These are phyloP conservation scores for Papiliotrema terrestris DNA, from an alignment of 1,284 basidiomycete genomes.

Conservation along the genomic window DNA sequence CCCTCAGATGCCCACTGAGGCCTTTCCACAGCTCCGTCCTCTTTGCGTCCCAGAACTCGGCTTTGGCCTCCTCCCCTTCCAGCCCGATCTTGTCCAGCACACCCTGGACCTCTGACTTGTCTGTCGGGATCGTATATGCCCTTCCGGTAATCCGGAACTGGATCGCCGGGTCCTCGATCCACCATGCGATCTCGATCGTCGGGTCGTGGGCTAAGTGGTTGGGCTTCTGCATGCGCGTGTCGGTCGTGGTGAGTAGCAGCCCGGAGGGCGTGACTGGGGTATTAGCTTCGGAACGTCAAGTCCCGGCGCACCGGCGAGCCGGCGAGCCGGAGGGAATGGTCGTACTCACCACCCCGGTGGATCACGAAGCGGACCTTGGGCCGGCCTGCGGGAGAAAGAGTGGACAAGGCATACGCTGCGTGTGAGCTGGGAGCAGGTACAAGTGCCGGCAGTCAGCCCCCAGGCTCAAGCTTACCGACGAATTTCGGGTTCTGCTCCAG, in stretches of 20 bases:
- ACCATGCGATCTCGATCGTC: conserved; percentile 40
- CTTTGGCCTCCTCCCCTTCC: conserved; percentile 15
- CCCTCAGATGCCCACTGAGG: conserved; percentile 42
- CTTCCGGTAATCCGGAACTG: conserved; percentile 45
- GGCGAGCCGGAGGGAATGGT: neutral
- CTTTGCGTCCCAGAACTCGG: conserved; percentile 40
- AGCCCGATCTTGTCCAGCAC: conserved; percentile 6
- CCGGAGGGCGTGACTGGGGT: conserved; percentile 30
- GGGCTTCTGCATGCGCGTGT: conserved; percentile 45
- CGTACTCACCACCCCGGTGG: conserved; percentile 37
- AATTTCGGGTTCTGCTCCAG: conserved; percentile 31
- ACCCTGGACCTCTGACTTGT: conserved; percentile 6
- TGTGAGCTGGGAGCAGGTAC: too few species aligned
- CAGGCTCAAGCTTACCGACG: conserved; percentile 29
- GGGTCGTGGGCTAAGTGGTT: conserved; percentile 30
- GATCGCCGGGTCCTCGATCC: conserved; percentile 32
- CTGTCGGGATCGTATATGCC: conserved; percentile 30
- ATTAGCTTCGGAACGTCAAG: neutral
- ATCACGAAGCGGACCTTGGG: conserved; percentile 43
- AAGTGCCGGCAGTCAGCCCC: neutral
- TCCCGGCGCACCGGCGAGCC: too few species aligned
- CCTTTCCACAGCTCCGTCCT: conserved; percentile 31
- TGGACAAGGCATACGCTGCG: conserved; percentile 38
- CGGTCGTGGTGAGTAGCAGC: conserved; percentile 44
- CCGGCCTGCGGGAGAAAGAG: conserved; percentile 23